A percentile compares a stretch with the other conserved stretches of the same genome.
Conservation (phyloP, 1,139 yeast genomes). For the Taiozyma sp. region DNA sequence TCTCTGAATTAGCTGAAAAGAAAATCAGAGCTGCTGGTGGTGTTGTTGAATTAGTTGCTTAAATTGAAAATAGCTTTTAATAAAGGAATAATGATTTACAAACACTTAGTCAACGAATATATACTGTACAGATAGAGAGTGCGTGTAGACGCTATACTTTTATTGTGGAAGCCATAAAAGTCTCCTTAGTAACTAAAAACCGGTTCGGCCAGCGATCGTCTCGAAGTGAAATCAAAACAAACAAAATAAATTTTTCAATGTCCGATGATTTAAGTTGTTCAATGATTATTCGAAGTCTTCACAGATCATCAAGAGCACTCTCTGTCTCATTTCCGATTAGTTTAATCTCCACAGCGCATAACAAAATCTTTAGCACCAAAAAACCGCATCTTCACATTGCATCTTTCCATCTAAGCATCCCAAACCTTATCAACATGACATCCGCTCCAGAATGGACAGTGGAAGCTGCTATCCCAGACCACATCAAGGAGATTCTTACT, state of each 20-base stretch:
- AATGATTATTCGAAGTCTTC: neutral
- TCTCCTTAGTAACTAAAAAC: too few relatives aligned
- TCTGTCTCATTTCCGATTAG: neutral
- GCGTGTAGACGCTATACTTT: too few relatives aligned
- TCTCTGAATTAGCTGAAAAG: constrained; percentile 98
- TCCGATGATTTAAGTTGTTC: neutral
- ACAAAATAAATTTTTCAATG: neutral
- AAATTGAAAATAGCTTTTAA: constrained; percentile 29
- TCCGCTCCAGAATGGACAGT: constrained; percentile 48
- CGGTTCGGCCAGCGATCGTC: too few relatives aligned
- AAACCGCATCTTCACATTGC: neutral
- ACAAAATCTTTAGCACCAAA: neutral
- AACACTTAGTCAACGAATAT: neutral
- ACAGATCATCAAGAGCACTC: neutral
- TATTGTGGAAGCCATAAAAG: too few relatives aligned
- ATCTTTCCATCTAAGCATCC: neutral
- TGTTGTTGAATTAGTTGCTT: constrained; percentile 98
- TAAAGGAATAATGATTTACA: neutral
- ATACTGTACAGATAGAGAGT: neutral
- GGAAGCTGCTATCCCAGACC: constrained; percentile 49
- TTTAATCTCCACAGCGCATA: neutral
- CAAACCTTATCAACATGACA: constrained; percentile 2
- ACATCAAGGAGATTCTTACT: constrained; percentile 39
- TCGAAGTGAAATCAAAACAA: neutral
- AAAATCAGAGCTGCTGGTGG: constrained; percentile 99